Conservation (phyloP, 352 stramenopile genomes). For the Phytopythium ostracodes region DNA sequence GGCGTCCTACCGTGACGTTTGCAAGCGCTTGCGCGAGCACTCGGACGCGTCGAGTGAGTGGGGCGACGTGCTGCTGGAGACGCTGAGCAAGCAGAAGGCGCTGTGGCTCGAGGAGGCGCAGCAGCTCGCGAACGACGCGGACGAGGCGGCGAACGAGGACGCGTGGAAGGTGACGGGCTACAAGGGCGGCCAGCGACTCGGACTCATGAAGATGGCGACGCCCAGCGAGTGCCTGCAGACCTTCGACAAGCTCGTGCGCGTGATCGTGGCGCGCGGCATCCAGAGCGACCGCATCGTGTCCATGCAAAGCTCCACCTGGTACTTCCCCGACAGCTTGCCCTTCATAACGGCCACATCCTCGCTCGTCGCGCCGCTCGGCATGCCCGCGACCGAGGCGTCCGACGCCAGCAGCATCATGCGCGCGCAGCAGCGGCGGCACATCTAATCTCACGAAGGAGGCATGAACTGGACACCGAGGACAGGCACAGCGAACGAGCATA, state of each 20-base stretch:
- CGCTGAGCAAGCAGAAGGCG: conserved; percentile 22
- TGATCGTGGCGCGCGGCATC: conserved; percentile 39
- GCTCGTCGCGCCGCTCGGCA: not conserved
- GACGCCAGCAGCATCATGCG: conserved; percentile 9
- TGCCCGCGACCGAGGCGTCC: conserved; percentile 11
- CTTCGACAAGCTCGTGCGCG: conserved; percentile 50
- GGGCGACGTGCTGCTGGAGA: conserved; percentile 31
- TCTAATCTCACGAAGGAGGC: not conserved
- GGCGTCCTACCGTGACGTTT: conserved; percentile 46
- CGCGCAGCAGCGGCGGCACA: not conserved
- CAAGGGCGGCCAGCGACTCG: conserved; percentile 20
- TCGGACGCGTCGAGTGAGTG: conserved; percentile 18
- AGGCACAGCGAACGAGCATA: too few relatives aligned
- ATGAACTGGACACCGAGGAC: too few relatives aligned
- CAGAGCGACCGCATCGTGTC: conserved; percentile 16
- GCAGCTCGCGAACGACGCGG: conserved; percentile 6
- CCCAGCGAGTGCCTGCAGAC: conserved; percentile 31
- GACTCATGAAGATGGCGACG: conserved; percentile 21
- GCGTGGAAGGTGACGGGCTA: conserved; percentile 20
- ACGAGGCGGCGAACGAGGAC: conserved; percentile 15
- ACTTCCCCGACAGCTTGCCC: conserved; percentile 34
- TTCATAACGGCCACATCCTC: conserved; percentile 19
- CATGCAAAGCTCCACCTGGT: conserved; percentile 16
- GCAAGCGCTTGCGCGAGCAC: conserved; percentile 8
- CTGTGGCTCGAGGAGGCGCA: conserved; percentile 33